Conservation (phyloP, 139 green algal genomes). For the Astrephomene gubernaculifera region DNA sequence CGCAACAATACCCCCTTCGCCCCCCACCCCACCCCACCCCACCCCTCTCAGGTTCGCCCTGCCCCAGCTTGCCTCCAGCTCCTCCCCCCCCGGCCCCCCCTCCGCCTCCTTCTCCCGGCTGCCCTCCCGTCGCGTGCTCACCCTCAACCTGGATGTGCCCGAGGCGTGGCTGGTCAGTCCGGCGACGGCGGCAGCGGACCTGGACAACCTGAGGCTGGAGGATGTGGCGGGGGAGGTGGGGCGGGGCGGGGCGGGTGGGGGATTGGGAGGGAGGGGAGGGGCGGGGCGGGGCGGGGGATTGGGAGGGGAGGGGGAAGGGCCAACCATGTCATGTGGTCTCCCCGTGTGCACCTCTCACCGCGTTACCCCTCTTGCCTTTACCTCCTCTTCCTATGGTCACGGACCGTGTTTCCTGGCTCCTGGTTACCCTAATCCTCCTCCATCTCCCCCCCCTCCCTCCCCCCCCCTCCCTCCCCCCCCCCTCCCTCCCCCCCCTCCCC, state of each 20-base stretch:
- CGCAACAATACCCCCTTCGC: too few relatives aligned
- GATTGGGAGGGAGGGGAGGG: background rate
- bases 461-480: background rate
- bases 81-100: constrained; percentile 39
- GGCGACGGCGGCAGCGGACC: constrained; percentile 73
- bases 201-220: constrained; percentile 94
- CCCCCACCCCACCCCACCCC: too few relatives aligned
- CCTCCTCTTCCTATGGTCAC: too few relatives aligned
- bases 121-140: constrained; percentile 82
- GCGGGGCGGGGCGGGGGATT: background rate
- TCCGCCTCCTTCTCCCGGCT: constrained; percentile 71
- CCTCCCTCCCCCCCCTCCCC: background rate
- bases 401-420: too few relatives aligned
- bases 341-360: too few relatives aligned
- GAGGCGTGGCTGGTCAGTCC: constrained; percentile 95
- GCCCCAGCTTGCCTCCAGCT: constrained; percentile 12
- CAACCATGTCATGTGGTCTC: too few relatives aligned
- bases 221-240: constrained; percentile 66
- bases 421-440: too few relatives aligned
- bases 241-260: background rate
- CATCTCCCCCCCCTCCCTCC: too few relatives aligned
- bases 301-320: too few relatives aligned
- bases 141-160: constrained; percentile 93
- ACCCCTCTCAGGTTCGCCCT: constrained; percentile 52
- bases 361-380: too few relatives aligned